These are phyloP conservation scores for Sporothrix phasma DNA, from an alignment of 2,329 filamentous ascomycete genomes.

Conservation along the genomic window DNA sequence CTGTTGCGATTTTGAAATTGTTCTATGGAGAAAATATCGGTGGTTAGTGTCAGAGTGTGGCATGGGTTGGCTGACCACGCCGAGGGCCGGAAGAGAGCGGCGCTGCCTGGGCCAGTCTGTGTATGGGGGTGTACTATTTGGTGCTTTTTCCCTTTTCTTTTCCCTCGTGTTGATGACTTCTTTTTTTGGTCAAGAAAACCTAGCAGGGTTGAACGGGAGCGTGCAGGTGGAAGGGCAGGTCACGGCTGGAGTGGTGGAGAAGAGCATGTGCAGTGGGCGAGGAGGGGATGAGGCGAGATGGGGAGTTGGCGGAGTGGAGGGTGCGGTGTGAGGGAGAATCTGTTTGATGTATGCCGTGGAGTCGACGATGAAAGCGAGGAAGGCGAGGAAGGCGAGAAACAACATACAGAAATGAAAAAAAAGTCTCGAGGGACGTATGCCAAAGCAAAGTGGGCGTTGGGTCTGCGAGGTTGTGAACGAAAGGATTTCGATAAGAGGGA, in stretches of 20 bases:
- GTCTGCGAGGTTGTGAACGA: constrained; percentile 1
- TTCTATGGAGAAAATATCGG: constrained; percentile 15
- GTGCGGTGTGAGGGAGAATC: neutral
- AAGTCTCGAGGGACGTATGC: neutral
- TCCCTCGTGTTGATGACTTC: neutral
- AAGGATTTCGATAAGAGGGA: neutral
- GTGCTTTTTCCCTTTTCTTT: neutral
- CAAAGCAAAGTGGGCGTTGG: neutral
- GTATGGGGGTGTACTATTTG: neutral
- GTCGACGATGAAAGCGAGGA: neutral
- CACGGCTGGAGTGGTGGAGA: neutral
- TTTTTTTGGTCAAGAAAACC: neutral
- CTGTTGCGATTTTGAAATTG: neutral
- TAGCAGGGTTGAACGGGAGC: constrained; percentile 9
- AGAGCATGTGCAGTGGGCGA: constrained; percentile 5
- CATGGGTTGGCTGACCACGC: constrained; percentile 8
- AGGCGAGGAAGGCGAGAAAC: neutral
- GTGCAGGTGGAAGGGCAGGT: constrained; percentile 1
- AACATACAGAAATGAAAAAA: neutral
- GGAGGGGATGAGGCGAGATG: neutral
- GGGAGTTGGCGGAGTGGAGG: neutral
- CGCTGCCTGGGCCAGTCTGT: neutral
- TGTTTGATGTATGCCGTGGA: too few relatives aligned
- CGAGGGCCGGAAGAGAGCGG: constrained; percentile 14
- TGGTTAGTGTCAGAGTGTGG: constrained; percentile 19